Base-by-base conservation (phyloP, 805 yeast genomes). In the Wickerhamomyces silvicola region DNA sequence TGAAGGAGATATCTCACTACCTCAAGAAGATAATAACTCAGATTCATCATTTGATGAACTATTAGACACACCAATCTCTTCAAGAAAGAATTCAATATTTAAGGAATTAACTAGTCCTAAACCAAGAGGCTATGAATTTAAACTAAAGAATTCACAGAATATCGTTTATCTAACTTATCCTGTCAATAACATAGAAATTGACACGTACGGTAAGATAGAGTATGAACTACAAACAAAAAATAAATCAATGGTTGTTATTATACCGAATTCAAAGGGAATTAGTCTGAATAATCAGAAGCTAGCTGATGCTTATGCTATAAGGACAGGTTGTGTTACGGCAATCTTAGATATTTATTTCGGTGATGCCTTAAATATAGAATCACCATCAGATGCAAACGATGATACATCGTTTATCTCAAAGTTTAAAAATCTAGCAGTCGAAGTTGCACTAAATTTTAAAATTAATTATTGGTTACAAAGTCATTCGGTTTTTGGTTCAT, bases 311-410 rank as follows among this genome's bases (percentile, higher is more conserved):
- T 48, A 48, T 26, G 42, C 54, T 0, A 42, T 48, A 4, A 39
- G 54, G 22, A 42, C 54, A 5, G 54, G 54, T 2, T 48, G 54
- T 37, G 54, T 48, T 13, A 43, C 46, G 24, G 50, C 52, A 2
- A 22, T 48, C 10, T 17, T 48, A 10, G 54, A 48, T 24, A 22
- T 45, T 3, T 48, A 48, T 35, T 43, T 40, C 22, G 28, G 37
- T 22, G 52, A 48, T 28, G 38, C 48, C 5, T 33, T 48, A 22
- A 35, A 32, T 21, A n/a, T 33, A 3, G 44, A 38, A 19, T 4
- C 29, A 2, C 37, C 37, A 4, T 14, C 31, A 6, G 28, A 25
- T 2, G 22, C 24, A 1, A 18, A 19, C 3, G n/a, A 28, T 2
- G 15, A 23, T 7, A 28, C 18, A 1, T 31, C 46, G 1, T 38